A percentile compares a stretch with the other conserved stretches of the same genome.
These are phyloP conservation scores for Kickxella alabastrina DNA, from an alignment of 192 early-diverging fungal genomes.

Conservation along the genomic window DNA sequence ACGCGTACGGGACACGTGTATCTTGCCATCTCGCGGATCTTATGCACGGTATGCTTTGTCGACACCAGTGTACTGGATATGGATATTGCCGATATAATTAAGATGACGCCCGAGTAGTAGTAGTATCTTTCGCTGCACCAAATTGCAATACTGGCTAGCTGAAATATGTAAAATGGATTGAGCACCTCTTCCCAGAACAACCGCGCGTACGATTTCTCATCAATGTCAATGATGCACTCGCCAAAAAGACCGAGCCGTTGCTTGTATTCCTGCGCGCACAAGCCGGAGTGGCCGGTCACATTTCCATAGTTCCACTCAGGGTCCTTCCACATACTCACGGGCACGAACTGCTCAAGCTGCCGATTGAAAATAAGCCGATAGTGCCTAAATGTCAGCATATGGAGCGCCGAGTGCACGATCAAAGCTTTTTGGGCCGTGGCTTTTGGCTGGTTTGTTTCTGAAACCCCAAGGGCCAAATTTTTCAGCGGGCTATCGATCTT, in stretches of 20 bases:
- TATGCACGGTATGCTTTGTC: constrained; percentile 61
- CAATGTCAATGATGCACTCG: constrained; percentile 62
- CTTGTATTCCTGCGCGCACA: constrained; percentile 42
- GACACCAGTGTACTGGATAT: constrained; percentile 73
- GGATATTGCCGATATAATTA: constrained; percentile 78
- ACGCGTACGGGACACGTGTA: constrained; percentile 74
- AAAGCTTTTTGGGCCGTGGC: too few species aligned
- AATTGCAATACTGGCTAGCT: constrained; percentile 69
- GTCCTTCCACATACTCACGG: constrained; percentile 39
- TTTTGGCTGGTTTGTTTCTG: too few species aligned
- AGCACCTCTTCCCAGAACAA: constrained; percentile 68
- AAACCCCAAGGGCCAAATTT: too few species aligned
- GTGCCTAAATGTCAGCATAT: constrained; percentile 45
- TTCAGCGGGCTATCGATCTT: too few species aligned
- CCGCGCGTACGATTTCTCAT: constrained; percentile 60
- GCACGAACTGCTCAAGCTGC: constrained; percentile 4
- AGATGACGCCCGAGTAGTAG: constrained; percentile 90
- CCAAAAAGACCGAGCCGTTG: constrained; percentile 65
- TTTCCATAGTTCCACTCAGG: constrained; percentile 19
- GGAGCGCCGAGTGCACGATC: too few species aligned
- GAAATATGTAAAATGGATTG: constrained; percentile 79
- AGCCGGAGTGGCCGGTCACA: constrained; percentile 28
- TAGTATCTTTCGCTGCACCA: constrained; percentile 91
- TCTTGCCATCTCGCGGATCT: constrained; percentile 74
- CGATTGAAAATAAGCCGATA: constrained; percentile 32